phyloP scores from a whole-genome alignment of 305 asterid genomes.

The Fraxinus paxiana region DNA sequence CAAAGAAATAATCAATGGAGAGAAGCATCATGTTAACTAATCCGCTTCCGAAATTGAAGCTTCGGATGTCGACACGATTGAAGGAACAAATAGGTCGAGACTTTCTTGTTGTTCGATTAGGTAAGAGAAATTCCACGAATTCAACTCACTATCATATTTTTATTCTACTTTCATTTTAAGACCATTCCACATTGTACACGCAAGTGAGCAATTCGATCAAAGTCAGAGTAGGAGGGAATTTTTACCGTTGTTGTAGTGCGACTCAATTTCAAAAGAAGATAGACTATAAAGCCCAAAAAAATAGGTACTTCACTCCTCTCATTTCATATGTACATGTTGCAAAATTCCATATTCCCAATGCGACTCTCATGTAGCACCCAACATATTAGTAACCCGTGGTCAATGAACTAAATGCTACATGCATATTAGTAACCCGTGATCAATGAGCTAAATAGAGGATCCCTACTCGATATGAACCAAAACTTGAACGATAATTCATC shows the following conservation, averaged over 20 bases:
- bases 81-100: background rate
- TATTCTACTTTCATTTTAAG: background rate
- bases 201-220: background rate
- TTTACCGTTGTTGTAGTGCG: background rate
- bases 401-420: background rate
- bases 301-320: background rate
- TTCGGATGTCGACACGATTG: background rate
- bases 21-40: background rate
- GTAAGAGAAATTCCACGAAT: background rate
- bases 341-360: background rate
- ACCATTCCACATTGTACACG: background rate
- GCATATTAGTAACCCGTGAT: background rate
- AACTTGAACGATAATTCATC: background rate
- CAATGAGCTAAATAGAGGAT: background rate
- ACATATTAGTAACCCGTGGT: background rate
- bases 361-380: background rate
- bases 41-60: background rate
- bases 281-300: background rate
- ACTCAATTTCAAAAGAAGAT: background rate
- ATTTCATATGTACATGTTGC: background rate
- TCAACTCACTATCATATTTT: background rate
- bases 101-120: background rate
- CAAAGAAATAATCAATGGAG: background rate
- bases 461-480: slow-evolving; percentile 1
- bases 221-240: background rate